Conservation (phyloP, 352 stramenopile species). For the Pythium rhizo-oryzae region DNA sequence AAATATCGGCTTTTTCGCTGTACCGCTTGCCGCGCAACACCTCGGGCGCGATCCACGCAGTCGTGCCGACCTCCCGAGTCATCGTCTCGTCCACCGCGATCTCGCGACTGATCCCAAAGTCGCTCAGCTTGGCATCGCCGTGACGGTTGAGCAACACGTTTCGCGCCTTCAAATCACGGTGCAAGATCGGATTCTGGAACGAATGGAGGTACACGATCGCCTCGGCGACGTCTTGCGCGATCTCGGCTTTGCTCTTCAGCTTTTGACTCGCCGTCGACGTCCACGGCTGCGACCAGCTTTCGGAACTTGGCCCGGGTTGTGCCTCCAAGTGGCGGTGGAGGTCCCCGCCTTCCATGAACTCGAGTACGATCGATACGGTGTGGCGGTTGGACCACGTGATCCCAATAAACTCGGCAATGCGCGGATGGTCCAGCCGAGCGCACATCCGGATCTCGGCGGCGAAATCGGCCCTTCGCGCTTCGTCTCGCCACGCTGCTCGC, state of each 20-base stretch:
- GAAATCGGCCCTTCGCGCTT: conserved; percentile 23
- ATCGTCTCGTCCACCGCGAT: conserved; percentile 27
- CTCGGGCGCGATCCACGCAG: conserved; percentile 37
- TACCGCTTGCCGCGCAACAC: conserved; percentile 37
- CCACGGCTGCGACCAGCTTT: not conserved
- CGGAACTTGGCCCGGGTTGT: not conserved
- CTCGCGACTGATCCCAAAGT: conserved; percentile 31
- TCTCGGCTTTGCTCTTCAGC: conserved; percentile 7
- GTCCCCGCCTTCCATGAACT: conserved; percentile 37
- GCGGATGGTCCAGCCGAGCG: conserved; percentile 33
- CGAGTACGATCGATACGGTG: conserved; percentile 29
- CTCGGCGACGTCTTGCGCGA: conserved; percentile 22
- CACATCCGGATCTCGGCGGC: conserved; percentile 40
- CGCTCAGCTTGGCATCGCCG: conserved; percentile 28
- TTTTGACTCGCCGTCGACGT: not conserved
- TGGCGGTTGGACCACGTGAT: conserved; percentile 28
- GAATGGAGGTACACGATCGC: conserved; percentile 30
- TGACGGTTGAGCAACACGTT: conserved; percentile 21
- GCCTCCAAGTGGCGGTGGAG: conserved; percentile 18
- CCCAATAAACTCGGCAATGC: conserved; percentile 35
- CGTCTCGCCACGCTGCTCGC: conserved; percentile 10
- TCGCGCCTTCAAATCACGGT: conserved; percentile 25
- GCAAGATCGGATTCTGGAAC: conserved; percentile 19
- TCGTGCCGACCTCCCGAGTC: conserved; percentile 34
- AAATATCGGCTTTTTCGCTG: conserved; percentile 40